Percentiles rank a stretch among this genome's conserved stretches.
phyloP scores from a whole-genome alignment of 2,329 filamentous ascomycete species.

The Fusarium longipes region DNA sequence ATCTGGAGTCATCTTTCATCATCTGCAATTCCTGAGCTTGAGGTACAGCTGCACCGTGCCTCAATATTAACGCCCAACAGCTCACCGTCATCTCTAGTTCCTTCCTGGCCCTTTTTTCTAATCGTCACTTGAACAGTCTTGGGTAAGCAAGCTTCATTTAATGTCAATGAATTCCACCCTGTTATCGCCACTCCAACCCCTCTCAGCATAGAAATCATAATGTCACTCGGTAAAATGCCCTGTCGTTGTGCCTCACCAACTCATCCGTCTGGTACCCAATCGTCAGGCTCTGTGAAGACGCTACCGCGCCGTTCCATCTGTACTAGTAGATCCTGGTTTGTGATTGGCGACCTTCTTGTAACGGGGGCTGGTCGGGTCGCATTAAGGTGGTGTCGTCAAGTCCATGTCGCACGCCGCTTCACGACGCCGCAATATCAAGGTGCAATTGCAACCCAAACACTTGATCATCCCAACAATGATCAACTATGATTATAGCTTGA shows the following conservation, averaged over 20 bases:
- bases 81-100: conserved; percentile 24
- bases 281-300: conserved; percentile 33
- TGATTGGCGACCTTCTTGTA: conserved; percentile 26
- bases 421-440: conserved; percentile 26
- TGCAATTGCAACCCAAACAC: conserved; percentile 1
- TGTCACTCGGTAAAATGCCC: conserved; percentile 17
- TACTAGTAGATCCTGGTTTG: background rate
- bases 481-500: background rate
- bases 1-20: conserved; percentile 1
- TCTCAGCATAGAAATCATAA: conserved; percentile 18
- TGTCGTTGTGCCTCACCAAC: conserved; percentile 26
- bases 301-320: conserved; percentile 25
- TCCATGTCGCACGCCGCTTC: conserved; percentile 35
- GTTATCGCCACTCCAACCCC: conserved; percentile 35
- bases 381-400: conserved; percentile 34
- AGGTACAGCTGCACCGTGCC: conserved; percentile 1
- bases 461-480: background rate
- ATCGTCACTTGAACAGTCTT: conserved; percentile 21
- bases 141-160: conserved; percentile 11
- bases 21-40: background rate
- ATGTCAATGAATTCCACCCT: conserved; percentile 8
- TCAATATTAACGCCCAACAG: conserved; percentile 30
- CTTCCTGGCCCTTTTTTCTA: conserved; percentile 17
- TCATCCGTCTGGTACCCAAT: conserved; percentile 34
- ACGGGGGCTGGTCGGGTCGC: conserved; percentile 2